These are phyloP conservation scores for Sapria himalayana DNA, from an alignment of 345 rosid species.

Conservation along the genomic window DNA sequence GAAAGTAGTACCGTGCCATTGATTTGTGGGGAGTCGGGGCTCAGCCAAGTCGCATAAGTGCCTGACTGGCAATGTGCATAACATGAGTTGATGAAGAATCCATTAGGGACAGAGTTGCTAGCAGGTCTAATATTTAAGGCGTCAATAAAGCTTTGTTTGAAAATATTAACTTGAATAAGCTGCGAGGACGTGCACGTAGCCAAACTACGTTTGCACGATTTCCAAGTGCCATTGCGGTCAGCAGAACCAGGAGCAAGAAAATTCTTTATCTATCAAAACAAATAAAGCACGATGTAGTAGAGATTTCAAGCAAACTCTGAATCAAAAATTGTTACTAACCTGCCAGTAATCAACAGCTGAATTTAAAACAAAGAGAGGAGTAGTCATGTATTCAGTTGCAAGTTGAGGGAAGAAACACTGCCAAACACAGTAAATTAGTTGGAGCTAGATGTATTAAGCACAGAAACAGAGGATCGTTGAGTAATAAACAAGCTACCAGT, in stretches of 20 bases:
- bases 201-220: conserved; percentile 48
- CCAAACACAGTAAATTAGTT: background rate
- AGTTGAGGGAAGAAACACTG: conserved; percentile 98
- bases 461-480: conserved; percentile 1
- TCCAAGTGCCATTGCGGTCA: conserved; percentile 73
- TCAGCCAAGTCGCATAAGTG: no score
- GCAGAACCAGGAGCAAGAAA: conserved; percentile 62
- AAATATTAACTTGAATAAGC: no score
- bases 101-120: no score
- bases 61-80: no score
- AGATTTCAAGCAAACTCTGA: no score
- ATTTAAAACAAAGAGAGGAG: conserved; percentile 70
- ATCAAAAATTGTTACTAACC: no score
- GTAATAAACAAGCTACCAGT: background rate
- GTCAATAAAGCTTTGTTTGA: no score
- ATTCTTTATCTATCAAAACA: conserved; percentile 80
- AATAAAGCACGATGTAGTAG: no score
- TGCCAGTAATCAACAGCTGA: conserved; percentile 98
- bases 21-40: no score
- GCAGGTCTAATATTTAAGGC: no score
- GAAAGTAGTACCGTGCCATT: no score
- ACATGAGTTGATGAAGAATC: no score
- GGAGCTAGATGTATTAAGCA: conserved; percentile 7
- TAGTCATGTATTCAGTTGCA: conserved; percentile 29
- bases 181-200: conserved; percentile 44